Percentiles rank a stretch among this genome's conserved stretches.
Conservation (phyloP, 2,329 filamentous ascomycete species). For the Ophiostoma sp. region DNA sequence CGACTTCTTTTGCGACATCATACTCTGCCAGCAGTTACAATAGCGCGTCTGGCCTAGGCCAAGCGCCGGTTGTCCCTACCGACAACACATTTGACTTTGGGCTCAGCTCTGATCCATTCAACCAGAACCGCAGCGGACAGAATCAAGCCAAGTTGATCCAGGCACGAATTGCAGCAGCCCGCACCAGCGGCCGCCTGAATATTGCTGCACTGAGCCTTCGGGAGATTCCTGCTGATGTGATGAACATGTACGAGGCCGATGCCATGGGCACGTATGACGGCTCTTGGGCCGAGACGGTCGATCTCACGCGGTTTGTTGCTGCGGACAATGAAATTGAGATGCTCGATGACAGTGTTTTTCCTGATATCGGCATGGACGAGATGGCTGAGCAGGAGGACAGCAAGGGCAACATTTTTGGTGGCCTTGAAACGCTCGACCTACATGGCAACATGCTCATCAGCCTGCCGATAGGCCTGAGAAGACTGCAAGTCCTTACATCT, state of each 20-base stretch:
- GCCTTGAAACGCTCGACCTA: slow-evolving; percentile 73
- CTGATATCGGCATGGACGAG: slow-evolving; percentile 58
- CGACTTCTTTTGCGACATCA: slow-evolving; percentile 26
- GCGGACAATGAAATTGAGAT: slow-evolving; percentile 83
- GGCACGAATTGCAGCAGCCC: slow-evolving; percentile 66
- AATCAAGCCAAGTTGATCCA: slow-evolving; percentile 62
- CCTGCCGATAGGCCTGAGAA: slow-evolving; percentile 69
- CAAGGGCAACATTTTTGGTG: slow-evolving; percentile 71
- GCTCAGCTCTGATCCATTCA: slow-evolving; percentile 63
- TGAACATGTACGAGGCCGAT: slow-evolving; percentile 85
- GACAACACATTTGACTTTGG: slow-evolving; percentile 55
- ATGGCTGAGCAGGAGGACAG: slow-evolving; percentile 60
- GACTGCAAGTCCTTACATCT: slow-evolving; percentile 67
- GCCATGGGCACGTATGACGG: slow-evolving; percentile 57
- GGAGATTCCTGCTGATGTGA: slow-evolving; percentile 72
- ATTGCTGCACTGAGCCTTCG: slow-evolving; percentile 79
- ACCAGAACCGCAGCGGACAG: slow-evolving; percentile 54
- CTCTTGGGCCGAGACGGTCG: slow-evolving; percentile 87
- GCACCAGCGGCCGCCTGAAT: slow-evolving; percentile 76
- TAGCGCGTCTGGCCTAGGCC: slow-evolving; percentile 22
- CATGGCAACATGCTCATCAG: slow-evolving; percentile 74
- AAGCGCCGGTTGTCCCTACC: slow-evolving; percentile 42
- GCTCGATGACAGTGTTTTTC: slow-evolving; percentile 71
- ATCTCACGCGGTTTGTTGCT: slow-evolving; percentile 75
- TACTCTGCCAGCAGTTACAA: neutral